A percentile compares a stretch with the other conserved stretches of the same genome.
These are phyloP conservation scores for Petasospora rhodanensis DNA, from an alignment of 1,139 yeast species.

Conservation along the genomic window DNA sequence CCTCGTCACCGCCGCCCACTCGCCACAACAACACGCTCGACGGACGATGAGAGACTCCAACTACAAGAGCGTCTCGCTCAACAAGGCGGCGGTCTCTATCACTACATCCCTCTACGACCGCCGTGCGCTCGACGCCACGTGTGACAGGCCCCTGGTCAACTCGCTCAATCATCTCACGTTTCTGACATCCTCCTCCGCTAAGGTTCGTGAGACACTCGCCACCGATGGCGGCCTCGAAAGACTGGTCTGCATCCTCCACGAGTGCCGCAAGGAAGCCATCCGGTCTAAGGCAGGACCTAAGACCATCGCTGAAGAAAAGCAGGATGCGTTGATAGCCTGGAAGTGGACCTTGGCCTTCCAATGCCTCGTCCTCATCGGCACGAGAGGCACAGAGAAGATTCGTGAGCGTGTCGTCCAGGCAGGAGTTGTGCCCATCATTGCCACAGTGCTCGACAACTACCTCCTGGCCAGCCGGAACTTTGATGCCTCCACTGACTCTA, in stretches of 20 bases:
- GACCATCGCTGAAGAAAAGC: slow-evolving; percentile 29
- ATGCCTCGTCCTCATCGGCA: slow-evolving; percentile 84
- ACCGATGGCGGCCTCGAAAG: slow-evolving; percentile 91
- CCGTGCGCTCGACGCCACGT: slow-evolving; percentile 86
- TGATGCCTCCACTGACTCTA: slow-evolving; percentile 28
- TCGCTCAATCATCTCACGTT: slow-evolving; percentile 87
- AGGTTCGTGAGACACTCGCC: slow-evolving; percentile 85
- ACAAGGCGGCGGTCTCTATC: slow-evolving; percentile 87
- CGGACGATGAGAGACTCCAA: slow-evolving; percentile 95
- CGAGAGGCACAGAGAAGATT: slow-evolving; percentile 85
- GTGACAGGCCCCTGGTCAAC: slow-evolving; percentile 86
- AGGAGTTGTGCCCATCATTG: slow-evolving; percentile 84
- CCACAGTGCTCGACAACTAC: slow-evolving; percentile 88
- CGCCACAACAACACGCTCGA: too few species aligned
- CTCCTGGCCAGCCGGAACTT: slow-evolving; percentile 35
- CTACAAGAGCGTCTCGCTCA: slow-evolving; percentile 70
- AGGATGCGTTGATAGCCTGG: slow-evolving; percentile 70
- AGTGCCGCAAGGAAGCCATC: slow-evolving; percentile 40
- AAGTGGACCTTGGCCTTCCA: slow-evolving; percentile 96
- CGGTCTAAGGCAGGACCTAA: slow-evolving; percentile 13
- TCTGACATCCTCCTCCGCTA: slow-evolving; percentile 78
- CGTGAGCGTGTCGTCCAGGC: slow-evolving; percentile 86
- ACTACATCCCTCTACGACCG: slow-evolving; percentile 87
- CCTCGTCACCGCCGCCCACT: too few species aligned
- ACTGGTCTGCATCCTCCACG: slow-evolving; percentile 78